Conservation (phyloP, 228 moss, liverwort and hornwort species). For the Sphagnum magellanicum region DNA sequence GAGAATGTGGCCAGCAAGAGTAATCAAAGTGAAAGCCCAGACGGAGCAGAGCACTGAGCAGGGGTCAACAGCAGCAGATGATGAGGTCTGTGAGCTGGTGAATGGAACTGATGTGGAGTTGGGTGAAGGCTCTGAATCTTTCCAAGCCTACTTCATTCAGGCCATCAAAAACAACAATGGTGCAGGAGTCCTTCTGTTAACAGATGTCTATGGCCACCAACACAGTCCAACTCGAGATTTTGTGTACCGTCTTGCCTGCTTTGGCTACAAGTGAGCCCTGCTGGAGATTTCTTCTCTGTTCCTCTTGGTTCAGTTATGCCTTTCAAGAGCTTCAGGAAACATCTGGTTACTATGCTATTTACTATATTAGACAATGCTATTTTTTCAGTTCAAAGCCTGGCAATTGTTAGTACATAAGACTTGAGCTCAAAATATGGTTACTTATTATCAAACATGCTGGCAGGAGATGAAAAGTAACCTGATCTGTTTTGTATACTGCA, state of each 20-base stretch:
- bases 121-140: conserved; percentile 42
- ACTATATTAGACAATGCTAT: too few species aligned
- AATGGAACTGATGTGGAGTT: conserved; percentile 69
- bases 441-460: too few species aligned
- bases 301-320: neutral
- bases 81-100: conserved; percentile 89
- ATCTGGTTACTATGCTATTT: too few species aligned
- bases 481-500: too few species aligned
- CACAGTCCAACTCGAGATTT: conserved; percentile 70
- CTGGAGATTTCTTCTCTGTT: neutral
- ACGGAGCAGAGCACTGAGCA: conserved; percentile 23
- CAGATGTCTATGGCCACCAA: conserved; percentile 65
- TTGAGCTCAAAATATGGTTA: too few species aligned
- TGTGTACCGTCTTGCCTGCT: conserved; percentile 72
- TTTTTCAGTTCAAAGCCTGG: too few species aligned
- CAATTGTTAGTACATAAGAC: too few species aligned
- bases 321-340: neutral
- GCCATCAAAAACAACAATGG: conserved; percentile 94
- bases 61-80: conserved; percentile 33
- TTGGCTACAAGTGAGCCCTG: conserved; percentile 78
- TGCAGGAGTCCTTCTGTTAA: conserved; percentile 54
- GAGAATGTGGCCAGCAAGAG: neutral
- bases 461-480: too few species aligned
- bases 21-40: conserved; percentile 1
- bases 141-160: conserved; percentile 70